Percentiles rank a stretch among this genome's conserved stretches.
Conservation (phyloP, 352 stramenopile species). For the Globisporangium orthogonon region DNA sequence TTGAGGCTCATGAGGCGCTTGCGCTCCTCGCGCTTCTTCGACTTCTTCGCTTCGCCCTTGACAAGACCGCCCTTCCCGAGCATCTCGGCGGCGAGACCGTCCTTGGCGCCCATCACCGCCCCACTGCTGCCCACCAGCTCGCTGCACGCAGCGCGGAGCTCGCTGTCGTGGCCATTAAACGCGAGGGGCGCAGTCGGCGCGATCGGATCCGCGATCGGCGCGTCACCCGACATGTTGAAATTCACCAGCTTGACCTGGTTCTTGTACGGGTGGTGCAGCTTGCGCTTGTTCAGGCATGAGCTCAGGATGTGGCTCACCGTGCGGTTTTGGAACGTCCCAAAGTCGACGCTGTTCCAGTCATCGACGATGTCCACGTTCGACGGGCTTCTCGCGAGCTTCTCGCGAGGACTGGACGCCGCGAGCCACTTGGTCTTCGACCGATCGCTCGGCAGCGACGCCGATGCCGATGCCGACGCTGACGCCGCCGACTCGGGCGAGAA, state of each 20-base stretch:
- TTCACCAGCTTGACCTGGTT: conserved; percentile 81
- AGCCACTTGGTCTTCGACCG: conserved; percentile 27
- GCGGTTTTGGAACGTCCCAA: conserved; percentile 78
- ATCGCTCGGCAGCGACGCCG: conserved; percentile 9
- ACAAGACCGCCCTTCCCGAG: background rate
- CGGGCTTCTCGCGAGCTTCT: conserved; percentile 48
- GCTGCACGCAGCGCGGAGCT: background rate
- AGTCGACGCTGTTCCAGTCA: conserved; percentile 73
- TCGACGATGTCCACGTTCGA: conserved; percentile 77
- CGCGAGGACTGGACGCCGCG: conserved; percentile 49
- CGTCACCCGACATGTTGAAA: conserved; percentile 51
- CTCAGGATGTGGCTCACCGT: conserved; percentile 81
- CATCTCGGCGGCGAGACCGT: conserved; percentile 10
- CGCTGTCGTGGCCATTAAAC: conserved; percentile 30
- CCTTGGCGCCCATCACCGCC: conserved; percentile 26
- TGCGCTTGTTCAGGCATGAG: conserved; percentile 78
- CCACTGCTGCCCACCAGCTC: conserved; percentile 4
- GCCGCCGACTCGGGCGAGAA: conserved; percentile 5
- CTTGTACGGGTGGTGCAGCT: conserved; percentile 81
- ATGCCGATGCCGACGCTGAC: conserved; percentile 5
- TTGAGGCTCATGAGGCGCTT: conserved; percentile 59
- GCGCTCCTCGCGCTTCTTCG: conserved; percentile 55
- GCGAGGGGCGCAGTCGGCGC: conserved; percentile 23
- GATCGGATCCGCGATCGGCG: conserved; percentile 8
- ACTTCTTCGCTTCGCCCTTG: conserved; percentile 47